Conservation (phyloP, 371 early-diverging fungal genomes). For the Lichtheimia ornata region DNA sequence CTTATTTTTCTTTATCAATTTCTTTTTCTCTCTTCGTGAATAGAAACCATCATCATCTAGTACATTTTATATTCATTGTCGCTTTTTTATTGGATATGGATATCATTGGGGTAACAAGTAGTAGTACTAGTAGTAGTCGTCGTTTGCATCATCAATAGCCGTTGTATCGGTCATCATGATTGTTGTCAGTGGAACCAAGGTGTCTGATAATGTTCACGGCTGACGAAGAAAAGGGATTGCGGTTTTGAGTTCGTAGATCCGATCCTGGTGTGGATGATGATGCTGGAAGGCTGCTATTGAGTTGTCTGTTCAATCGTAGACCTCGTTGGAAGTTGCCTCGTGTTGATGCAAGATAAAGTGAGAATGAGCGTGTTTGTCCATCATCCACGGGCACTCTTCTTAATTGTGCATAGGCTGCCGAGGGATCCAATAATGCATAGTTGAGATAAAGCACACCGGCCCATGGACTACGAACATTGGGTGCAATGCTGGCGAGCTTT, state of each 20-base stretch:
- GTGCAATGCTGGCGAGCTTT: conserved; percentile 30
- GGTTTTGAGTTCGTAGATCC: not conserved
- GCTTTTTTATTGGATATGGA: no score
- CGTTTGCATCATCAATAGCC: conserved; percentile 10
- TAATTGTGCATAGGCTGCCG: conserved; percentile 42
- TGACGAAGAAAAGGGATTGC: not conserved
- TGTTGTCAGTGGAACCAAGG: not conserved
- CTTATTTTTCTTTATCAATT: no score
- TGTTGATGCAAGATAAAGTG: conserved; percentile 60
- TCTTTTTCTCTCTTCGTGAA: no score
- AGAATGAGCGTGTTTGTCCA: conserved; percentile 62
- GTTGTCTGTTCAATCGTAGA: not conserved
- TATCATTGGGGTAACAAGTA: no score
- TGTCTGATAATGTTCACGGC: conserved; percentile 1
- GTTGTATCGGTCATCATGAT: conserved; percentile 20
- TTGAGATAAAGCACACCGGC: conserved; percentile 58
- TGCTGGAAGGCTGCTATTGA: not conserved
- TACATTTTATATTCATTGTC: no score
- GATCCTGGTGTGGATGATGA: not conserved
- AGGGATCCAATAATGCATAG: conserved; percentile 51
- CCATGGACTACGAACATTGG: conserved; percentile 50
- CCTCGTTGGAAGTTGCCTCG: conserved; percentile 32
- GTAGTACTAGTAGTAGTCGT: no score
- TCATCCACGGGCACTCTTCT: conserved; percentile 50
- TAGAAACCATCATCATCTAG: no score